Conservation (phyloP, 306 rosid genomes). For the Oxytropis ochrocephala region DNA sequence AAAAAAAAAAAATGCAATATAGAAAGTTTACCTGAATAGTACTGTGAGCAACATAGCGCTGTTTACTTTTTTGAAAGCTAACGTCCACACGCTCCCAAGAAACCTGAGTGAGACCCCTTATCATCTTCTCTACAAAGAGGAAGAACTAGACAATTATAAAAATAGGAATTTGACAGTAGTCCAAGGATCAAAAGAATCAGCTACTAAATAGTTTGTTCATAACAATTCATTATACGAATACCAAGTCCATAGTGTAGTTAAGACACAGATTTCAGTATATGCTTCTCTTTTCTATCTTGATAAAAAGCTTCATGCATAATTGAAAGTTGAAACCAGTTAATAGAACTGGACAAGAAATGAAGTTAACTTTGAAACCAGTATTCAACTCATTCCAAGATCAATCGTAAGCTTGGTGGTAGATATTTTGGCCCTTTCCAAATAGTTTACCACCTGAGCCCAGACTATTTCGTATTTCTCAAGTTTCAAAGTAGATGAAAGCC, state of each 20-base stretch:
- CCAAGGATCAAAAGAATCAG: conserved; percentile 9
- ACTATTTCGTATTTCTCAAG: no score
- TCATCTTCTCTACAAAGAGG: conserved; percentile 67
- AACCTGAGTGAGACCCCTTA: conserved; percentile 81
- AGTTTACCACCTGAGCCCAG: no score
- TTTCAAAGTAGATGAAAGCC: no score
- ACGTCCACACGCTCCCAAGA: conserved; percentile 94
- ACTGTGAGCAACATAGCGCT: conserved; percentile 79
- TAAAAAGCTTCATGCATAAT: no score
- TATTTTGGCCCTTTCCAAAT: no score
- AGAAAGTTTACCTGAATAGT: conserved; percentile 75
- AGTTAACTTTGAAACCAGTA: background rate
- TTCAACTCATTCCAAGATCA: no score
- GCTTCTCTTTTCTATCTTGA: no score
- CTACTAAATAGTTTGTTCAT: background rate
- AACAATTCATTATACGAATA: background rate
- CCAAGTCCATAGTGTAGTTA: no score
- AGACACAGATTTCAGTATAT: no score
- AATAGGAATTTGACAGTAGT: background rate
- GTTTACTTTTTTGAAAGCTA: conserved; percentile 75
- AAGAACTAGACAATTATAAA: conserved; percentile 2
- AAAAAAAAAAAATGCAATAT: background rate
- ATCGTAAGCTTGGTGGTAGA: no score
- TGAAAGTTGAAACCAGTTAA: no score
- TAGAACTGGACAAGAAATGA: background rate